Base-by-base conservation (phyloP, 2,329 filamentous ascomycete species). In the Penicillium capsulatum region DNA sequence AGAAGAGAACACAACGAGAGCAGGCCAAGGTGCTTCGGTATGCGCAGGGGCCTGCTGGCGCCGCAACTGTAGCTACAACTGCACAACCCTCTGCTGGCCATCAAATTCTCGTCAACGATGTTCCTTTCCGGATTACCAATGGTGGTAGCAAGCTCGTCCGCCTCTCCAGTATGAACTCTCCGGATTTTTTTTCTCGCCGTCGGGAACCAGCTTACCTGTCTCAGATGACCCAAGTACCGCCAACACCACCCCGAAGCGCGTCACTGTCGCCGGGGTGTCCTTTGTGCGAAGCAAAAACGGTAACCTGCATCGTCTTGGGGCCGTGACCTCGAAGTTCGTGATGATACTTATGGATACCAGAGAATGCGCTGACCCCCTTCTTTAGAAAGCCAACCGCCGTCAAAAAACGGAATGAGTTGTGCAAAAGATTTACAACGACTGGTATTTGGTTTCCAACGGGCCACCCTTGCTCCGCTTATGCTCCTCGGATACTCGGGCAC, bases 281-380 rank as follows among this genome's bases (percentile, higher is more conserved):
- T 95, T 94, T 60, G 76, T 87, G 55, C 79, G 89, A 51, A 94
- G 86, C 65, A 94, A 91, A 63, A 84, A 83, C 53, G 89, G 89
- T 46, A 95, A 94, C 54, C 76, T 95, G 17, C 84, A 90, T 58
- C 83, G 87, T 39, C 77, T 84, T 56, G 81, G 84, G 48, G 74
- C 88, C 40, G 77, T 91, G 44, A 81, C 83, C 61, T 81, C 81
- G 47, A 84, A 79, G 86, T 91, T 44, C 45, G 51, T 47, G 7
- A 13, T 79, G 67, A 81, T 75, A 35, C 19, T 42, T 32, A 43
- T 26, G 15, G 6, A 33, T 35, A 16, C 41, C 40, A 20, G 34
- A 38, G 40, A 39, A 11, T 19, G 38, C 36, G 48, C 53, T 60
- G 34, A 57, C 44, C 14, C 17, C 39, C 34, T 27, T 22, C n/a